These are phyloP conservation scores for Ganoderma lingzhi DNA, from an alignment of 1,284 basidiomycete species.

Conservation along the genomic window DNA sequence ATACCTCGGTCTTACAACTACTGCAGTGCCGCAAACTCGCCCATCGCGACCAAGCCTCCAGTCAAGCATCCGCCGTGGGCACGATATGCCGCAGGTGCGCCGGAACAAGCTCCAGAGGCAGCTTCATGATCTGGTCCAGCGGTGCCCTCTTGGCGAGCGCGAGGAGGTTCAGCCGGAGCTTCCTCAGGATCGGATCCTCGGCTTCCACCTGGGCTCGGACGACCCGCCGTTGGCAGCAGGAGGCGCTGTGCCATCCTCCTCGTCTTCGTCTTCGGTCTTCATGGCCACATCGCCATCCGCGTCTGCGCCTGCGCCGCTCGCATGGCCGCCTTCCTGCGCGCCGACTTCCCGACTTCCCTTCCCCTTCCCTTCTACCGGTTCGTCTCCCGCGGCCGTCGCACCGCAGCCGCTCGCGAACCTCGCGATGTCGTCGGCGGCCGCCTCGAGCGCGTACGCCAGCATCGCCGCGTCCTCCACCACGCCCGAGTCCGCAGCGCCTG, in stretches of 20 bases:
- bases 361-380: not conserved
- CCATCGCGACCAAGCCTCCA: no score
- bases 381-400: not conserved
- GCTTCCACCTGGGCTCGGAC: conserved; percentile 16
- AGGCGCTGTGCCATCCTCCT: conserved; percentile 4
- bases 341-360: conserved; percentile 27
- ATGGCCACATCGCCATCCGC: conserved; percentile 30
- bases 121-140: conserved; percentile 68
- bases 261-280: conserved; percentile 31
- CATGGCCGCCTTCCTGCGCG: conserved; percentile 11
- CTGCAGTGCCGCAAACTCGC: not conserved
- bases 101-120: conserved; percentile 73
- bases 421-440: conserved; percentile 54
- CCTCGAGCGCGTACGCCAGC: conserved; percentile 58
- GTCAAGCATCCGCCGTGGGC: conserved; percentile 43
- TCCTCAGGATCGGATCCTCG: conserved; percentile 60
- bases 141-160: conserved; percentile 79
- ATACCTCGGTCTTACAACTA: not conserved
- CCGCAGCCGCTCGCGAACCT: conserved; percentile 29
- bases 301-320: conserved; percentile 11
- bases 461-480: conserved; percentile 54
- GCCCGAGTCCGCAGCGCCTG: conserved; percentile 9
- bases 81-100: conserved; percentile 69
- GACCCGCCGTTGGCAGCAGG: not conserved
- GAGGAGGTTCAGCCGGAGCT: conserved; percentile 72